Percentiles rank a stretch among this genome's conserved stretches.
Evolutionary conservation across 2,329 filamentous ascomycete species (phyloP).

Genomic region (Triangularia setosa): DNA sequence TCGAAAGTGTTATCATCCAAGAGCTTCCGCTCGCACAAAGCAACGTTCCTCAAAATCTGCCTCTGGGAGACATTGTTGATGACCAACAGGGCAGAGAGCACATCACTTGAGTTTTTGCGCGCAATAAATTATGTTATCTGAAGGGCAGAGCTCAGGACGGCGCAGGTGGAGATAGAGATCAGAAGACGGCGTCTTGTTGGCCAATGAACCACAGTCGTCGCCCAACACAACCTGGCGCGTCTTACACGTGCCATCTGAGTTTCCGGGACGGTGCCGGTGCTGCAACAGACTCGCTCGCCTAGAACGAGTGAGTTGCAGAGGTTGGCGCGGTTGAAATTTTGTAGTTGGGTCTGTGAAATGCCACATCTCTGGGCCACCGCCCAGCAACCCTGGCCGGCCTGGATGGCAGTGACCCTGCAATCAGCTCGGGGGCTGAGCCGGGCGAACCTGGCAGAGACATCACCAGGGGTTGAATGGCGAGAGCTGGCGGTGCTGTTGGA

Average conservation of each 20-base stretch:
- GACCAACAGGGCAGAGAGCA: no score
- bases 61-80: no score
- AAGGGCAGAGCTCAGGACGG: no score
- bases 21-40: no score
- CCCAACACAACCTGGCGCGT: conserved; percentile 29
- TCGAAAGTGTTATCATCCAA: no score
- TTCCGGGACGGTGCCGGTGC: conserved; percentile 29
- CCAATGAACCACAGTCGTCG: conserved; percentile 23
- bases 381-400: conserved; percentile 30
- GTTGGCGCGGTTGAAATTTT: conserved; percentile 8
- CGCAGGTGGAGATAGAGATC: no score
- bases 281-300: conserved; percentile 33
- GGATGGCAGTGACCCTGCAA: conserved; percentile 17
- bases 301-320: conserved; percentile 25
- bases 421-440: conserved; percentile 17
- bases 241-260: conserved; percentile 17
- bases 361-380: conserved; percentile 31
- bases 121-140: no score
- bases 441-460: not conserved
- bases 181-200: no score
- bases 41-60: no score
- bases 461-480: not conserved
- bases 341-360: conserved; percentile 30
- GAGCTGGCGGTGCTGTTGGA: not conserved
- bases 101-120: no score